Evolutionary conservation across 495 filamentous ascomycete genomes (phyloP), one percentile per base, ranked within the genome.

Genomic region (Recurvomyces mirabilis): DNA sequence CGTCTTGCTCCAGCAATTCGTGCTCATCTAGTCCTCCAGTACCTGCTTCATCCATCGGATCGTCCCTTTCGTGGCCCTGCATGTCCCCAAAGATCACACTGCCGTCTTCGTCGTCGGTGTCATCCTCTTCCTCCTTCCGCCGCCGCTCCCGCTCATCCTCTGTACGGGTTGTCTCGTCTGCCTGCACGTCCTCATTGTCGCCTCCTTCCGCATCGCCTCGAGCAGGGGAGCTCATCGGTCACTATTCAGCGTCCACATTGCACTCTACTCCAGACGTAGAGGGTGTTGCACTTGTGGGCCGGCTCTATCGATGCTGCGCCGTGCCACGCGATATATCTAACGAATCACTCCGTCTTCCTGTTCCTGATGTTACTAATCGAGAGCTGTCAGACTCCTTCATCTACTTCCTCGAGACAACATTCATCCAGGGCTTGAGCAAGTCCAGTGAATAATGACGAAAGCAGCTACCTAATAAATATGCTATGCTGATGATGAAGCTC

Each of bases 141-240:
- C 30, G 38, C 21, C 14, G 13, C 19, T 22, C 36, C 17, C 46
- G 36, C 18, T 25, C 47, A 13, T 54, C 55, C n/a, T 50, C 50
- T 22, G 57, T 47, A 15, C 46, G 24, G 3, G 28, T 47, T 5
- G 51, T 25, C 38, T 54, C 50, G 23, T 55, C 54, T 31, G 44
- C 56, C 14, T 49, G 49, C 18, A 49, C 39, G 41, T 46, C 51
- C 18, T 49, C 50, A 19, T 43, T 55, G 10, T 52, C 46, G 43
- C 46, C 59, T 48, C 57, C 59, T n/a, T 42, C 53, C 40, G 53
- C 46, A 49, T 56, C 58, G 49, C 55, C 60, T 36, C 51, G 60
- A 45, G 55, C 53, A 44, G 41, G 42, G 55, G 63, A 62, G 61
- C 63, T 65, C 63, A 65, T 65, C 49, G 47, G 60, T 47, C 39